Percentiles rank a stretch among this genome's conserved stretches.
phyloP scores from a whole-genome alignment of 2,329 filamentous ascomycete genomes.

The Penicillium brasilianum region DNA sequence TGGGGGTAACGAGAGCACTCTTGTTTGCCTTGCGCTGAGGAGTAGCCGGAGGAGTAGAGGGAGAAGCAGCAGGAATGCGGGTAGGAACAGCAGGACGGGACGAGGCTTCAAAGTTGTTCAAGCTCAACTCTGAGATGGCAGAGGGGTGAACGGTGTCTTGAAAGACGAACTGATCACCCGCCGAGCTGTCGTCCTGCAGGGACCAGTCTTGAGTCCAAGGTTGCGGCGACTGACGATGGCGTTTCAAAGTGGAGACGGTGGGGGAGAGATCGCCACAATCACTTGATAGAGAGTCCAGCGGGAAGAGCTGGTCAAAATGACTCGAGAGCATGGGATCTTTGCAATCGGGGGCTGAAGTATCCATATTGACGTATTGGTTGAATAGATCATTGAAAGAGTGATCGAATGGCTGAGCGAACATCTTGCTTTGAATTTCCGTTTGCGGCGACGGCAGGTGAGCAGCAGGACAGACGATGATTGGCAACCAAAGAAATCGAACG shows the following conservation, averaged over 20 bases:
- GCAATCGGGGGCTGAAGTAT: conserved; percentile 56
- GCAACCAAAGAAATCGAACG: conserved; percentile 21
- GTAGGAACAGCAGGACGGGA: conserved; percentile 29
- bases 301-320: conserved; percentile 59
- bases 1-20: conserved; percentile 45
- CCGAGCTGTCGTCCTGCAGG: conserved; percentile 56
- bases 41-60: conserved; percentile 45
- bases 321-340: conserved; percentile 56
- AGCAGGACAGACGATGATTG: conserved; percentile 38
- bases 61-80: conserved; percentile 34
- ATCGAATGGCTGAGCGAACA: conserved; percentile 53
- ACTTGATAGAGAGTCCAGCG: conserved; percentile 56
- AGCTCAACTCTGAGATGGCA: conserved; percentile 38
- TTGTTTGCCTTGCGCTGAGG: conserved; percentile 44
- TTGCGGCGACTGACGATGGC: conserved; percentile 50
- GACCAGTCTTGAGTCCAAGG: conserved; percentile 61
- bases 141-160: conserved; percentile 47
- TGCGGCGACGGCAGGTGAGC: conserved; percentile 39
- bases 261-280: conserved; percentile 57
- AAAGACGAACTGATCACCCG: conserved; percentile 39
- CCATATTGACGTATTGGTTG: conserved; percentile 66
- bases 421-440: conserved; percentile 58
- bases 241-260: conserved; percentile 54
- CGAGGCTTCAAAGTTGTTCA: conserved; percentile 41
- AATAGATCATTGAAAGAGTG: conserved; percentile 67